Evolutionary conservation across 192 early-diverging fungal species (phyloP), one percentile per base, ranked within the genome.

Genomic region (Backusella macrospora): DNA sequence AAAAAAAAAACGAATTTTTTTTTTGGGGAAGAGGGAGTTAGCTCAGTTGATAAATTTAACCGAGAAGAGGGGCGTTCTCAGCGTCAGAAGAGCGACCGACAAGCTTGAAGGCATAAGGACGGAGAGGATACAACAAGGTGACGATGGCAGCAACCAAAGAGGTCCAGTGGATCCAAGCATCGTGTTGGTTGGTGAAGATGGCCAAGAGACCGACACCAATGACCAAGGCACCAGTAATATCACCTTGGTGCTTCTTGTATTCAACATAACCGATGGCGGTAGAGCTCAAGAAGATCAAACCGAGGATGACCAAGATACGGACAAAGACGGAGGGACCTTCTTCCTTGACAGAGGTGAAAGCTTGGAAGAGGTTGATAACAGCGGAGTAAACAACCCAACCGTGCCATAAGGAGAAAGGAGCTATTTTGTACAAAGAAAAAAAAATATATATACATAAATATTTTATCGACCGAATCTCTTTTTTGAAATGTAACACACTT

Each of bases 351-450:
- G 68, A 67, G n/a, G 86, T 83, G 71, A 92, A 86, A 71, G 83
- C 83, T 65, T 86, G 88, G 72, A 90, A 87, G 55, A 80, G 69
- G 82, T 88, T 90, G 73, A 90, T 73, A 74, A 88, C 76, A 76
- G 78, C 65, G 47, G 89, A 72, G 69, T 88, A 86, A 62, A 86
- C 77, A 64, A 91, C 82, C 86, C 88, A 89, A 38, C 86, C 90
- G 78, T 90, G 87, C 81, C 86, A 91, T 37, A 90, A 78, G 43
- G 88, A 89, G 85, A 92, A 87, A 73, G 91, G 91, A 68, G 67
- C 85, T 59, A 59, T 59, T 59, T 59, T 59, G 52, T 5, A 10
- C 12, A 34, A 34, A 34, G 0, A 34, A 34, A 34, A 34, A 34
- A 34, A 5, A 48, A 45, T 42, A 48, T 45, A 44, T 59, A 59